Evolutionary conservation across 495 filamentous ascomycete species (phyloP).

Genomic region (Penicillium psychrofluorescens): DNA sequence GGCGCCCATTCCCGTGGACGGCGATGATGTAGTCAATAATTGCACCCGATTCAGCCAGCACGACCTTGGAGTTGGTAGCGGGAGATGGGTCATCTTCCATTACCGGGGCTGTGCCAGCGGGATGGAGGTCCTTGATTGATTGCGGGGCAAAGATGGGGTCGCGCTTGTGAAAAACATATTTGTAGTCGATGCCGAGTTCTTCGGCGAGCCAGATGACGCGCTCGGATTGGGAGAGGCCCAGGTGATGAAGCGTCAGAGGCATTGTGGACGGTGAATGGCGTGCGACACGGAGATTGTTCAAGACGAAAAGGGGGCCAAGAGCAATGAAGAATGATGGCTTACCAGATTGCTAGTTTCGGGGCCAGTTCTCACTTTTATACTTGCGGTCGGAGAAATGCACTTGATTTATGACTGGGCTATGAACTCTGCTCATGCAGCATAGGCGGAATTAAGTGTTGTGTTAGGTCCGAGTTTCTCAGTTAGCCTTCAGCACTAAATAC

Average conservation of each 20-base stretch:
- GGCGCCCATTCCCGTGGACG: slow-evolving; percentile 37
- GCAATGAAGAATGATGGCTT: no score
- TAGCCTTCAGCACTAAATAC: no score
- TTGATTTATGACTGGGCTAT: no score
- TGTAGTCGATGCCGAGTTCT: slow-evolving; percentile 50
- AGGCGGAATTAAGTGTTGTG: no score
- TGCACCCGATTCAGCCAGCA: slow-evolving; percentile 47
- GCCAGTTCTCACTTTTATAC: no score
- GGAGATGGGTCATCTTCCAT: slow-evolving; percentile 40
- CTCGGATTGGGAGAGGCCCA: slow-evolving; percentile 50
- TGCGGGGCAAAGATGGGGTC: slow-evolving; percentile 45
- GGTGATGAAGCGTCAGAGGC: slow-evolving; percentile 49
- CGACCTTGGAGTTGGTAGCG: slow-evolving; percentile 19
- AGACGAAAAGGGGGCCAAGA: no score
- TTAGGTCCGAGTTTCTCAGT: no score
- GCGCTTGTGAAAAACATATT: slow-evolving; percentile 42
- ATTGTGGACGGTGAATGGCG: slow-evolving; percentile 1
- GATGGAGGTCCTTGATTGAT: slow-evolving; percentile 44
- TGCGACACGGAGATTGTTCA: no score
- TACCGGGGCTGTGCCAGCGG: slow-evolving; percentile 46
- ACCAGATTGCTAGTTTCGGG: no score
- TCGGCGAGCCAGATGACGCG: slow-evolving; percentile 58
- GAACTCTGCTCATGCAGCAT: no score
- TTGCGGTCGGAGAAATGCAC: no score
- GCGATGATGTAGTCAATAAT: slow-evolving; percentile 51